Base-by-base conservation (phyloP, 176 grass and related monocot species). In the Eragrostis curvula region DNA sequence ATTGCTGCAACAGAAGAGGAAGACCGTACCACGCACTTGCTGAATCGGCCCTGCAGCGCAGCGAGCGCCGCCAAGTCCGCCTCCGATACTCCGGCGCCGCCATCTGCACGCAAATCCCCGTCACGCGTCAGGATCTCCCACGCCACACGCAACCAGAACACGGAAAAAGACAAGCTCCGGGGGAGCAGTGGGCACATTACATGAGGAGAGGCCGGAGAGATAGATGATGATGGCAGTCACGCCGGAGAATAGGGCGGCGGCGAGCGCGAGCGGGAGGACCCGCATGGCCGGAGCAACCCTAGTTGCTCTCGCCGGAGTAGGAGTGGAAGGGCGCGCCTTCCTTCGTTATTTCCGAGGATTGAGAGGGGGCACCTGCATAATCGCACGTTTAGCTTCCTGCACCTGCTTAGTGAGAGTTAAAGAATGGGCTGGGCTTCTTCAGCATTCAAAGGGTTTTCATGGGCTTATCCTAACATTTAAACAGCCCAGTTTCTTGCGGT, bases 11-110 rank as follows among this genome's bases (percentile, higher is more conserved):
- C 7, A 84, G 29, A 0, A 17, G 7, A 27, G 45, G 13, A 42
- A 3, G 46, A n/a, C 73, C 92, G 70, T 78, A 98, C 96, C 88
- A 98, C 96, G 68, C 96, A 98, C 86, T 93, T 91, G 87, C 79
- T 84, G 77, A 98, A 95, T 61, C 86, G 32, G 46, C 62, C 74
- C 81, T 91, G 92, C 32, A 98, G 81, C 73, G 81, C 82, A 23
- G 74, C 77, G 52, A 98, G 81, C 50, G 92, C 88, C 41, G 47
- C 81, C 60, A 91, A 47, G 49, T 98, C 90, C 20, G 69, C 86
- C 59, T 85, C 85, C 2, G 90, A 95, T 10, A 98, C 42, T 65
- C 78, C 56, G 75, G 78, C 74, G 45, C 79, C 14, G 41, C 90
- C 88, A 93, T 91, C 92, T 97, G 70, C 75, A 59, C 39, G 23